A percentile compares a stretch with the other conserved stretches of the same genome.
These are phyloP conservation scores for Fusarium paranaense DNA, from an alignment of 2,329 filamentous ascomycete species.

Conservation along the genomic window DNA sequence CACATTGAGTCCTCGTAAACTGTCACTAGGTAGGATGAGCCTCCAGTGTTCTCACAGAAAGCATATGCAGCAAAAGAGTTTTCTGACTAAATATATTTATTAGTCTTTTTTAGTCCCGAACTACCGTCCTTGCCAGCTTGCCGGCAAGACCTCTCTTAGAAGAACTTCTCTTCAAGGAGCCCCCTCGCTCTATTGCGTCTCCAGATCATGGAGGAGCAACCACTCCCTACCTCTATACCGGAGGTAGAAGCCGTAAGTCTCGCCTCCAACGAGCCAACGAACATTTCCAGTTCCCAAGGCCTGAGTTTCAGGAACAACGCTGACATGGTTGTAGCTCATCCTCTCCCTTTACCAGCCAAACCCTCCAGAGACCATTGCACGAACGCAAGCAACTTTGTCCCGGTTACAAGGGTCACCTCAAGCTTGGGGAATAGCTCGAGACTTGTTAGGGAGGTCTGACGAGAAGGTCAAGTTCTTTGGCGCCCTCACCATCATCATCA, in stretches of 20 bases:
- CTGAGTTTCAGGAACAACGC: not conserved
- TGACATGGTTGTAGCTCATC: slow-evolving; percentile 55
- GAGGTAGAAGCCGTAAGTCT: slow-evolving; percentile 38
- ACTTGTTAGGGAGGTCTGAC: slow-evolving; percentile 75
- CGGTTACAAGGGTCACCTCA: slow-evolving; percentile 80
- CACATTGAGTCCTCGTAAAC: not conserved
- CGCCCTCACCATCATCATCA: slow-evolving; percentile 91
- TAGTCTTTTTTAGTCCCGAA: not conserved
- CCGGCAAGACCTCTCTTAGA: not conserved
- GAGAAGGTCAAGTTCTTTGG: slow-evolving; percentile 91
- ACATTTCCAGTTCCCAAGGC: not conserved
- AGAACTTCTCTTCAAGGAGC: not conserved
- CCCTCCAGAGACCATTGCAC: slow-evolving; percentile 58
- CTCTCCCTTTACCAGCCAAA: slow-evolving; percentile 66
- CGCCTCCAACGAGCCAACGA: not conserved
- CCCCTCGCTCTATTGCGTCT: not conserved
- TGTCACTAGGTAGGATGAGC: not conserved
- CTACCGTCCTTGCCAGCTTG: not conserved
- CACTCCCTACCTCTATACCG: slow-evolving; percentile 28
- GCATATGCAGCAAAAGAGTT: not conserved
- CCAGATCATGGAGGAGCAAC: slow-evolving; percentile 27
- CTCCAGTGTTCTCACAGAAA: not conserved
- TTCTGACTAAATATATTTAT: not conserved
- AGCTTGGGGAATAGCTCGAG: slow-evolving; percentile 88
- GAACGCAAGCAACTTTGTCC: slow-evolving; percentile 79